These are phyloP conservation scores for Paratinospora sagittata DNA, from an alignment of 164 flowering plant species.

Conservation along the genomic window DNA sequence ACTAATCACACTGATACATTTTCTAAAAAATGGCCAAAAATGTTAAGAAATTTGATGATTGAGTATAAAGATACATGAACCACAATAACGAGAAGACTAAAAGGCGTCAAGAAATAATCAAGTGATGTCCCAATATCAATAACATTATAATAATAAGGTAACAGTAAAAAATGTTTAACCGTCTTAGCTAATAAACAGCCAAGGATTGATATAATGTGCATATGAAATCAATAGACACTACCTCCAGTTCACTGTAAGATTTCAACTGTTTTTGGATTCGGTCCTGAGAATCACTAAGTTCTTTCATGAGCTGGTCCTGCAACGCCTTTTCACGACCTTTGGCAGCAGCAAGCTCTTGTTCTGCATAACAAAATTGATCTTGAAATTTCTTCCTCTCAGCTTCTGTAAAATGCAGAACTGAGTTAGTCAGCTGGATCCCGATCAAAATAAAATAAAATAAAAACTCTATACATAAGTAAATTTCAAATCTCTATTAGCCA, in stretches of 20 bases:
- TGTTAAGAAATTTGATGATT: neutral
- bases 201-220: neutral
- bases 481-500: no score
- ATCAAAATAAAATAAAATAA: no score
- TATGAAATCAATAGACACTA: slow-evolving; percentile 15
- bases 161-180: neutral
- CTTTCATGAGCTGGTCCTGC: slow-evolving; percentile 71
- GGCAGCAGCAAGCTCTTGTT: slow-evolving; percentile 97
- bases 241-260: slow-evolving; percentile 65
- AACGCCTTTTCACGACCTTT: slow-evolving; percentile 68
- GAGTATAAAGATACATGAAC: neutral
- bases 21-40: neutral
- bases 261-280: slow-evolving; percentile 51
- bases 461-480: no score
- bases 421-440: neutral
- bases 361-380: slow-evolving; percentile 49
- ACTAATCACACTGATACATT: no score
- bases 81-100: neutral
- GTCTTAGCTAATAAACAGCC: neutral
- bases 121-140: neutral
- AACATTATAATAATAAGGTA: neutral
- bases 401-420: slow-evolving; percentile 39
- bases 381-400: slow-evolving; percentile 57
- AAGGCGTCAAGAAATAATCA: neutral
- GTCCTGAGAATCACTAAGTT: slow-evolving; percentile 57